These are phyloP conservation scores for Collybiopsis confluens DNA, from an alignment of 768 basidiomycete species.

Conservation along the genomic window DNA sequence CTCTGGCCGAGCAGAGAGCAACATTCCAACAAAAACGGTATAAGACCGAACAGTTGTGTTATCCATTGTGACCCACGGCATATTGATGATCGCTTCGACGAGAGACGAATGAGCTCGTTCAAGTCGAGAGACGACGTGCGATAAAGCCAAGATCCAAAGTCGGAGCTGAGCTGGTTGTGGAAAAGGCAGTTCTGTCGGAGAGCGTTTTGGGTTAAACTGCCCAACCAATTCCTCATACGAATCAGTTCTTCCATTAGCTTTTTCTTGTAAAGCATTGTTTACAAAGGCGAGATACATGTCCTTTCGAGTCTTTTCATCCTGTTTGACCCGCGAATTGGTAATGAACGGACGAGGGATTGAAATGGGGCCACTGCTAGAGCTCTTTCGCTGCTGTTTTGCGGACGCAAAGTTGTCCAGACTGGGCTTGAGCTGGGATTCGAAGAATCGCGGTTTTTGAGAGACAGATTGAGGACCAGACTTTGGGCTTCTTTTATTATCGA, in stretches of 20 bases:
- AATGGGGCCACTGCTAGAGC: slow-evolving; percentile 14
- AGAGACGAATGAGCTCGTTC: slow-evolving; percentile 76
- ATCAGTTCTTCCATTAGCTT: slow-evolving; percentile 59
- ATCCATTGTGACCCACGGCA: slow-evolving; percentile 95
- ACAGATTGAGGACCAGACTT: slow-evolving; percentile 57
- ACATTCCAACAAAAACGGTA: slow-evolving; percentile 84
- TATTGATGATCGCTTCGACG: slow-evolving; percentile 78
- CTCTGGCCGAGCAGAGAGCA: slow-evolving; percentile 88
- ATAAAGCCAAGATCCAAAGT: slow-evolving; percentile 80
- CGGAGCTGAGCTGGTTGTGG: slow-evolving; percentile 58
- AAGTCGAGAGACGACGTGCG: slow-evolving; percentile 88
- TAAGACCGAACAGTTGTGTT: slow-evolving; percentile 82
- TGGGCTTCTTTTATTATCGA: slow-evolving; percentile 61
- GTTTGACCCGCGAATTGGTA: slow-evolving; percentile 74
- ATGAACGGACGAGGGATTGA: slow-evolving; percentile 56
- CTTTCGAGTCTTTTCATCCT: slow-evolving; percentile 71
- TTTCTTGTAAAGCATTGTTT: slow-evolving; percentile 75
- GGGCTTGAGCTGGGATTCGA: slow-evolving; percentile 36
- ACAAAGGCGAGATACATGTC: slow-evolving; percentile 86
- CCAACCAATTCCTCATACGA: slow-evolving; percentile 86
- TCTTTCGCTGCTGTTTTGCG: slow-evolving; percentile 1
- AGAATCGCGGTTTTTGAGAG: slow-evolving; percentile 37
- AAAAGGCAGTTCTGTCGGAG: slow-evolving; percentile 24
- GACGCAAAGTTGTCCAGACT: slow-evolving; percentile 37
- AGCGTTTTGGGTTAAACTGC: slow-evolving; percentile 66